Percentiles rank a stretch among this genome's conserved stretches.
These are phyloP conservation scores for Suillus brevipes DNA, from an alignment of 768 basidiomycete species.

Conservation along the genomic window DNA sequence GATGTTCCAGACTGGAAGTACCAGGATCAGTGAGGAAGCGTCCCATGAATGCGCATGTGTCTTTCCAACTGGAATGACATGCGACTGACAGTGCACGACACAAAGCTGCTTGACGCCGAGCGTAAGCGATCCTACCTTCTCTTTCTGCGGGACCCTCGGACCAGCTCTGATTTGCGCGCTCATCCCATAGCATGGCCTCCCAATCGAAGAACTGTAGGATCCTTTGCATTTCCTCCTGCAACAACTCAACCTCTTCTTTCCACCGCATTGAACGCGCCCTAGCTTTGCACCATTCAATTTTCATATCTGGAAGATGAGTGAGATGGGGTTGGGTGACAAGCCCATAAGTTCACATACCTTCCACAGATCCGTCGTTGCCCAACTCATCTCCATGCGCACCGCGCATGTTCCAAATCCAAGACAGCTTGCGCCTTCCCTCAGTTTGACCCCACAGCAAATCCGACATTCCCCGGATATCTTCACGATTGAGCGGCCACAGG, in stretches of 20 bases:
- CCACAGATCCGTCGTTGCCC: neutral
- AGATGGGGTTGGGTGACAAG: neutral
- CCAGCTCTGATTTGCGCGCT: neutral
- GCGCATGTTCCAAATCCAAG: slow-evolving; percentile 10
- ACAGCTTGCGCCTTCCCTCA: neutral
- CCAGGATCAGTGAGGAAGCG: neutral
- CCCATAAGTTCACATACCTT: neutral
- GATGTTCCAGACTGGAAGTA: no score
- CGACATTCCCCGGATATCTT: slow-evolving; percentile 6
- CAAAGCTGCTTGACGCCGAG: neutral
- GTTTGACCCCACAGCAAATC: neutral
- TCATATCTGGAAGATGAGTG: slow-evolving; percentile 1
- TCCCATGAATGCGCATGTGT: neutral
- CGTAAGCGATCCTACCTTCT: neutral
- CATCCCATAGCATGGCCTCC: slow-evolving; percentile 6
- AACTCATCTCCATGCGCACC: neutral
- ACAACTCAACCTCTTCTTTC: slow-evolving; percentile 14
- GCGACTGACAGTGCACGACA: neutral
- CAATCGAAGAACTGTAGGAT: slow-evolving; percentile 8
- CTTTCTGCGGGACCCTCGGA: neutral
- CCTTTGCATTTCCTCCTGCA: slow-evolving; percentile 14
- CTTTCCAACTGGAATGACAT: neutral
- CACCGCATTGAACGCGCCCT: slow-evolving; percentile 11
- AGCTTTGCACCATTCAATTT: slow-evolving; percentile 11
- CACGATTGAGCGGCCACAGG: neutral